These are phyloP conservation scores for Tolypocladium ophioglossoides DNA, from an alignment of 2,329 filamentous ascomycete species.

Conservation along the genomic window DNA sequence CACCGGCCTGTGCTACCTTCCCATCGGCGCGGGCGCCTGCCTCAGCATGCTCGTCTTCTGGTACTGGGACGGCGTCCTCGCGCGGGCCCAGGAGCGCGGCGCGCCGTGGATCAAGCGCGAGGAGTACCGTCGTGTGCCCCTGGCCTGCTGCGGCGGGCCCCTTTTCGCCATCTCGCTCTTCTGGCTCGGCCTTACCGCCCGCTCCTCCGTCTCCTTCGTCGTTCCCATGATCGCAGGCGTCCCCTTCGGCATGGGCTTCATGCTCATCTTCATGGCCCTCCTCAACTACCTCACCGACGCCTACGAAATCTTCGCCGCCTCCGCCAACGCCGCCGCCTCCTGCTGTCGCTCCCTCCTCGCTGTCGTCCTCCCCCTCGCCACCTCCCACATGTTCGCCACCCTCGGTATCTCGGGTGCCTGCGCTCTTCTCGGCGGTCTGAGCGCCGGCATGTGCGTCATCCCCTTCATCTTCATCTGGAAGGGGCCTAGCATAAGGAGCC, in stretches of 20 bases:
- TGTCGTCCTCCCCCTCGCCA: constrained; percentile 53
- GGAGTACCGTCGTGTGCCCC: constrained; percentile 58
- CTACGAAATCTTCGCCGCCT: constrained; percentile 57
- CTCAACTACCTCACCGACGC: constrained; percentile 57
- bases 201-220: constrained; percentile 35
- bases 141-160: constrained; percentile 61
- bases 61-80: constrained; percentile 51
- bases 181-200: constrained; percentile 52
- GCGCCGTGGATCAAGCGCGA: constrained; percentile 50
- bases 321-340: constrained; percentile 74
- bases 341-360: constrained; percentile 91
- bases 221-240: constrained; percentile 50
- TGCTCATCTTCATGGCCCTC: constrained; percentile 53
- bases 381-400: constrained; percentile 35
- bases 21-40: constrained; percentile 53
- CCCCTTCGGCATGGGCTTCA: constrained; percentile 50
- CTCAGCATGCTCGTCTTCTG: constrained; percentile 52
- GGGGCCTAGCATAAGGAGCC: constrained; percentile 41
- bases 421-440: constrained; percentile 39
- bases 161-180: constrained; percentile 46
- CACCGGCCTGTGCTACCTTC: constrained; percentile 57
- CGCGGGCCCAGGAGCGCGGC: constrained; percentile 34
- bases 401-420: constrained; percentile 40
- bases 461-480: constrained; percentile 46
- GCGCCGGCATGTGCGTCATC: constrained; percentile 37